These are phyloP conservation scores for Aegle marmelos DNA, from an alignment of 345 rosid genomes.

Conservation along the genomic window DNA sequence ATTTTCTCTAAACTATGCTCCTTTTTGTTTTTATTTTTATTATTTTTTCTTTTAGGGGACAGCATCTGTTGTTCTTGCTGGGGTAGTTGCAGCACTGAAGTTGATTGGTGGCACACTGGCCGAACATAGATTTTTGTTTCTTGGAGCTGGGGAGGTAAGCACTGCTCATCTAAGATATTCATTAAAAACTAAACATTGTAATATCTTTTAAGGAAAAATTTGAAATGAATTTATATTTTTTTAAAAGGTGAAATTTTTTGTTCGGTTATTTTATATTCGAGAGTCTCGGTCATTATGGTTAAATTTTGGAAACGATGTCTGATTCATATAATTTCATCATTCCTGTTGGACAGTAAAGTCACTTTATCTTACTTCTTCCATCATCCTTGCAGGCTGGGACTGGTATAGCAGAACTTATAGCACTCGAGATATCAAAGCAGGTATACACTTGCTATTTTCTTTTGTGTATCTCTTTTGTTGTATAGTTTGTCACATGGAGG, in stretches of 20 bases:
- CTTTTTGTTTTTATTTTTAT: no score
- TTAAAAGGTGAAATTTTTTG: neutral
- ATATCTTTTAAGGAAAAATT: neutral
- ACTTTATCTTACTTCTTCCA: neutral
- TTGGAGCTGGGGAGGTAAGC: constrained; percentile 95
- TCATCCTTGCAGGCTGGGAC: constrained; percentile 81
- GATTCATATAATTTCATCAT: neutral
- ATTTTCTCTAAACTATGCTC: neutral
- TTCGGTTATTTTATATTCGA: neutral
- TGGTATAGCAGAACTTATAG: constrained; percentile 95
- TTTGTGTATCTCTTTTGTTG: neutral
- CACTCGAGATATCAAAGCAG: constrained; percentile 89
- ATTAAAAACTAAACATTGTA: neutral
- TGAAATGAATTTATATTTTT: neutral
- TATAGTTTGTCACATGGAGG: neutral
- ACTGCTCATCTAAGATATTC: neutral
- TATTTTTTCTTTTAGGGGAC: constrained; percentile 61
- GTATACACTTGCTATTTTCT: constrained; percentile 29
- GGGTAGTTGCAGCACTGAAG: constrained; percentile 75
- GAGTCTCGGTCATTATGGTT: neutral
- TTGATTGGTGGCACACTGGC: constrained; percentile 63
- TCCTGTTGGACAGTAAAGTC: neutral
- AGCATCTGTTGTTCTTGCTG: constrained; percentile 89
- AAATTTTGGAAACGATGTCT: neutral
- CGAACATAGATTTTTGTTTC: constrained; percentile 83